Evolutionary conservation across 371 early-diverging fungal species (phyloP), one percentile per base, ranked within the genome.

Genomic region (Apophysomyces elegans): DNA sequence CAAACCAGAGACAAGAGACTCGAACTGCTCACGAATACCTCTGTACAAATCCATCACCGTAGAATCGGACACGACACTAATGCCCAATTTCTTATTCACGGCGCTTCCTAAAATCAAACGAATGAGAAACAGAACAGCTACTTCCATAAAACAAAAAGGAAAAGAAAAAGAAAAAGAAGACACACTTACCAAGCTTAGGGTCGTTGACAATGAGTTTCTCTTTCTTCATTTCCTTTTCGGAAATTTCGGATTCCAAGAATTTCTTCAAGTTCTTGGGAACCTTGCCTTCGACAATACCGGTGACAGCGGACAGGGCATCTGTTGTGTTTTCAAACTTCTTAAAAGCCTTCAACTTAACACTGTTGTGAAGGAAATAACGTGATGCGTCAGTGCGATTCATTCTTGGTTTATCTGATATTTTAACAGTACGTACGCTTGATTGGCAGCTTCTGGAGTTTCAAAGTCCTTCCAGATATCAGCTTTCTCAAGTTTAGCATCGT

Each of bases 281-380:
- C 84, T 95, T 94, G 58, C 96, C 97, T 85, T 96, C 96, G 47
- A 96, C 92, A 65, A 99, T 78, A 64, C 93, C 95, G n/a, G 95
- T 95, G 63, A 93, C 94, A 18, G 97, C 96, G 58, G 94, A 87
- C 76, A 99, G 85, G 32, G 98, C 97, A 72, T 96, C 97, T 62
- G 93, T 93, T 45, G 97, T 98, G 88, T 96, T 96, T 75, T 95
- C 96, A 74, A 98, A 99, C 83, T 96, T 97, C 70, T 91, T 88
- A 84, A 96, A 96, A 62, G 95, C 95, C 77, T 94, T 86, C 66
- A 98, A 87, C 88, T 97, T 96, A 61, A 96, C 86, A 63, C 93
- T 93, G 69, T 50, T 16, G 54, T 62, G 38, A 62, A 46, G 38
- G 44, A 43, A 43, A 21, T 13, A 14, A 56, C 39, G 37, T 35